Base-by-base conservation (phyloP, 2,329 filamentous ascomycete genomes). In the Fragosphaeria purpurea region DNA sequence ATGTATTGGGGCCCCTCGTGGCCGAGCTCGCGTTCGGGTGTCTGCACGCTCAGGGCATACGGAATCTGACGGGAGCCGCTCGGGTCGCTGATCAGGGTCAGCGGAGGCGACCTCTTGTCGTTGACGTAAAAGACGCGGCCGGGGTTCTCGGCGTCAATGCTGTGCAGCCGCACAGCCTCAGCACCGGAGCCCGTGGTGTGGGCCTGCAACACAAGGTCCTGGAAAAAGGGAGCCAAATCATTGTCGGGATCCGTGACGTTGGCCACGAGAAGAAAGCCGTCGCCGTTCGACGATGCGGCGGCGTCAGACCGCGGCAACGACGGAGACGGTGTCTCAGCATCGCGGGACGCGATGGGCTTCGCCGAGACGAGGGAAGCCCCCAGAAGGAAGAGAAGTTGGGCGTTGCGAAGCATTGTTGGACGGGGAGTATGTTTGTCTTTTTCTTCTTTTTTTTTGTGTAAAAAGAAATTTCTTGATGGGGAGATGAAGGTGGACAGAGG, bases 71-170 rank as follows among this genome's bases (percentile, higher is more conserved):
- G 61, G 66, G 22, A 22, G 35, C 68, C 69, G 13, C 63, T 63
- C 13, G 30, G 35, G 53, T 74, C 71, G 32, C 65, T 67, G 34
- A 75, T 50, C 46, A 71, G 59, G 41, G 62, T 65, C 38, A 22
- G 22, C 22, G 22, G 65, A 58, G 60, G 13, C 57, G 56, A 6
- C 66, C 55, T 40, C 70, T 64, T 6, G 57, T 69, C 72, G 57
- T 77, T 77, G 51, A 71, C 62, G 66, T 76, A 77, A 58, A 76
- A 77, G 52, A 70, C 56, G 46, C 63, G 62, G 6, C 60, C 60
- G 11, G 49, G 46, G 5, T 43, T 49, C 8, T 32, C 22, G 3
- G 53, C 48, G 34, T 53, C 47, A 33, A 60, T 56, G 22, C 56
- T 53, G 6, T 55, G 51, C 10, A 72, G 61, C 1, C 69, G 65